Conservation (phyloP, 2,329 filamentous ascomycete genomes). For the Triangularia verruculosa region DNA sequence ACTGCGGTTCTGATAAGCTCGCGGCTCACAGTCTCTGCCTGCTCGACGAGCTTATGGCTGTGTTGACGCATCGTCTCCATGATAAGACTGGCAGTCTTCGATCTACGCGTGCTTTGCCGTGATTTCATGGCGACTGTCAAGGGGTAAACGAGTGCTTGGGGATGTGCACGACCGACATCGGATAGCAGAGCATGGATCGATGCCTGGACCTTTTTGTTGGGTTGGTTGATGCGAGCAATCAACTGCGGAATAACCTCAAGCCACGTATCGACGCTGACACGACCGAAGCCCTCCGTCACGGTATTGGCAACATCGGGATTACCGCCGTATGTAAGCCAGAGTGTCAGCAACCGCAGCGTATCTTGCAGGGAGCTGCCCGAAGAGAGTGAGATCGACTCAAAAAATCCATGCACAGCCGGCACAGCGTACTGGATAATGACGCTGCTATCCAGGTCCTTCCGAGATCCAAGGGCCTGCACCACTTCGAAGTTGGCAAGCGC, state of each 20-base stretch:
- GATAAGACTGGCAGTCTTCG: conserved; percentile 83
- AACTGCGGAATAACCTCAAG: conserved; percentile 96
- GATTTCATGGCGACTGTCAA: conserved; percentile 98
- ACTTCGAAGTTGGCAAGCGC: conserved; percentile 98
- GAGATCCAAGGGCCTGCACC: conserved; percentile 73
- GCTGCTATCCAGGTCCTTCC: conserved; percentile 59
- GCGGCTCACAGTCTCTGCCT: conserved; percentile 91
- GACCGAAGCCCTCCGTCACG: conserved; percentile 85
- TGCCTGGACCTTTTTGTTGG: conserved; percentile 80
- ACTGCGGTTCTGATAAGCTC: conserved; percentile 97
- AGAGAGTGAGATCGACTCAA: conserved; percentile 92
- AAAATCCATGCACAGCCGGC: conserved; percentile 92
- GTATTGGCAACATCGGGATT: conserved; percentile 82
- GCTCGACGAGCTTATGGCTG: conserved; percentile 86
- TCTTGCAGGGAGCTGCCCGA: conserved; percentile 92
- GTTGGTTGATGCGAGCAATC: conserved; percentile 95
- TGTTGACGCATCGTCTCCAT: conserved; percentile 99
- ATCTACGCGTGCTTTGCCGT: conserved; percentile 72
- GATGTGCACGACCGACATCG: conserved; percentile 90
- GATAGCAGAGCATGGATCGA: conserved; percentile 89
- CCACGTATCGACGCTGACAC: conserved; percentile 97
- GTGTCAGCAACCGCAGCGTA: conserved; percentile 82
- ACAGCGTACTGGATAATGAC: conserved; percentile 85
- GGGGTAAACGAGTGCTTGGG: conserved; percentile 94
- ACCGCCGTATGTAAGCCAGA: conserved; percentile 95